Evolutionary conservation across 2,329 filamentous ascomycete genomes (phyloP), one percentile per base, ranked within the genome.

Genomic region (Monilinia vaccinii-corymbosi): DNA sequence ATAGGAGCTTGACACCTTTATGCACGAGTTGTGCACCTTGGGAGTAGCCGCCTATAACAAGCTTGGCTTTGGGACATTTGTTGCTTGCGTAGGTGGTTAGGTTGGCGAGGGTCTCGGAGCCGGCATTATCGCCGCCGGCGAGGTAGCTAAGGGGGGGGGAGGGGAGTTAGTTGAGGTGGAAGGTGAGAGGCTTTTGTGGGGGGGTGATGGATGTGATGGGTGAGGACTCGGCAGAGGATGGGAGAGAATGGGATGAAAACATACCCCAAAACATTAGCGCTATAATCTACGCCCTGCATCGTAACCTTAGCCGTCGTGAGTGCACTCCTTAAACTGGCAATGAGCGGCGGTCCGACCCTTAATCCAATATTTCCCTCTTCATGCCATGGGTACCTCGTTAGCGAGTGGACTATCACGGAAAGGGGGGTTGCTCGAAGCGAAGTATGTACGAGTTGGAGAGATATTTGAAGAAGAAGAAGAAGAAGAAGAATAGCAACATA

Each of bases 21-120:
- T 76, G 73, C 4, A 77, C 74, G 21, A 79, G 66, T 16, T 77
- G 76, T 0, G 72, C 73, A 7, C 76, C 77, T 66, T 78, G 71
- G 11, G 72, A 74, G 61, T 73, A 74, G 11, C 77, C 77, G 36
- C 73, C 71, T 1, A 75, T 67, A 1, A 76, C 67, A n/a, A 76
- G 70, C 48, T 73, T 70, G 0, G 74, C 72, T 9, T 72, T 66
- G 0, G 74, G 74, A 61, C 75, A 77, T 44, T 70, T 68, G 9
- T 61, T 61, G 36, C 66, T 60, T 0, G 73, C 71, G 16, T 66
- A 45, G 13, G 69, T 56, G 50, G 75, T 74, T 49, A 73, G 68
- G 18, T 56, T 59, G 10, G 68, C 71, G 42, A 67, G 67, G 21
- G 31, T 23, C 0, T 18, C 48, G n/a, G 48, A 59, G 5, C 57